phyloP scores from a whole-genome alignment of 176 grass and related monocot species.

The Triticum urartu region DNA sequence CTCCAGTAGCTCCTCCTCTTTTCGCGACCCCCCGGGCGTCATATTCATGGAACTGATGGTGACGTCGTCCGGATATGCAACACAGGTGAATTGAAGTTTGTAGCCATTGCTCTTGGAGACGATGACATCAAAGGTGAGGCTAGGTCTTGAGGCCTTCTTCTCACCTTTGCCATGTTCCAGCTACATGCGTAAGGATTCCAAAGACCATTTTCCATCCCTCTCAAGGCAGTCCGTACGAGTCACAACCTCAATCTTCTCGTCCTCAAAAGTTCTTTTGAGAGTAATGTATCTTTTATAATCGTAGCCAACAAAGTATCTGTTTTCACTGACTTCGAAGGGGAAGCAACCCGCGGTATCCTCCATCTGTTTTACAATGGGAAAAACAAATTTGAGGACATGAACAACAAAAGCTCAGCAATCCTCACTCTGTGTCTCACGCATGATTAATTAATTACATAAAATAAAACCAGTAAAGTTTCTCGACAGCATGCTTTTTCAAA shows the following conservation, averaged over 20 bases:
- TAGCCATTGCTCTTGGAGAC: neutral
- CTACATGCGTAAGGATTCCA: no score
- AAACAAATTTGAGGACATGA: neutral
- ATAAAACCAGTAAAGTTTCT: no score
- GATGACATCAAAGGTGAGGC: neutral
- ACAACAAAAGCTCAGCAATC: no score
- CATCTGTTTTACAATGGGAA: neutral
- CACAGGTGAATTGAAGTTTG: neutral
- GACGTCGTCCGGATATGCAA: neutral
- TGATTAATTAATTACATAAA: no score
- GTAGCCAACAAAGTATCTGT: neutral
- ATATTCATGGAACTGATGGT: neutral
- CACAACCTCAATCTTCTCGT: neutral
- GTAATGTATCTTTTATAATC: neutral
- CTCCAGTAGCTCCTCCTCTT: no score
- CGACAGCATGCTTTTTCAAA: no score
- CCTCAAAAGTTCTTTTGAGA: neutral
- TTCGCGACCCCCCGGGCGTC: no score
- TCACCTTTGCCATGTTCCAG: no score
- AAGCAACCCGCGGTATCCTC: neutral
- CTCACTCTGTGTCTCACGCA: no score
- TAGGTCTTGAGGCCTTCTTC: neutral
- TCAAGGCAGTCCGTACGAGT: neutral
- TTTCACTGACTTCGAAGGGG: neutral
- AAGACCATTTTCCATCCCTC: neutral